Evolutionary conservation across 73 alveolate genomes (phyloP), one percentile per base, ranked within the genome.

Genomic region (Paramecium caudatum): DNA sequence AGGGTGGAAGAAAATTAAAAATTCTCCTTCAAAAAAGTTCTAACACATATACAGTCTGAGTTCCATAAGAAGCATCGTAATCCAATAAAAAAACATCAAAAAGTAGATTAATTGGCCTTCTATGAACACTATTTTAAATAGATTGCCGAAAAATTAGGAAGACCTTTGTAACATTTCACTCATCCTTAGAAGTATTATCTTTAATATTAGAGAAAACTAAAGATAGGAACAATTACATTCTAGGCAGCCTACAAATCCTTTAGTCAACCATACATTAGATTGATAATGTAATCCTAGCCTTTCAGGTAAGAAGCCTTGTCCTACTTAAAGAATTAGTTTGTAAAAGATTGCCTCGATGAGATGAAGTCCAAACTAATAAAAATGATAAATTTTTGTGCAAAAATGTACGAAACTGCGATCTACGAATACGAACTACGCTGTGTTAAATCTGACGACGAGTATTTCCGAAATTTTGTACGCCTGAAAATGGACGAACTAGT

Each of bases 1-100:
- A 74, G 88, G 21, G 65, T 37, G 3, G 88, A 74, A 45, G 88
- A 74, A 30, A 74, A 74, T 39, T 34, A 74, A 43, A 74, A 74
- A 45, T 74, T 41, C 5, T 41, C 43, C 0, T 74, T 74, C 10
- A 74, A 74, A 25, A 74, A 74, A 19, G 88, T 41, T 2, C 43
- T 74, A 34, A 74, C 36, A 27, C 7, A 3, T 3, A 47, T 15
- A 0, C 69, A 74, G n/a, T 17, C 36, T 7, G n/a, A 12, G 68
- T 74, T 37, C 21, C 21, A 21, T 16, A 21, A 43, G 12, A 74
- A 17, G 6, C n/a, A n/a, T n/a, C n/a, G n/a, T n/a, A n/a, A n/a
- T n/a, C n/a, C 55, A 74, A 16, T 41, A 34, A 21, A 74, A 43
- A 39, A 41, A 6, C 0, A 16, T 1, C 46, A 74, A 39, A 45